These are phyloP conservation scores for Fusarium papillatum DNA, from an alignment of 2,329 filamentous ascomycete species.

Conservation along the genomic window DNA sequence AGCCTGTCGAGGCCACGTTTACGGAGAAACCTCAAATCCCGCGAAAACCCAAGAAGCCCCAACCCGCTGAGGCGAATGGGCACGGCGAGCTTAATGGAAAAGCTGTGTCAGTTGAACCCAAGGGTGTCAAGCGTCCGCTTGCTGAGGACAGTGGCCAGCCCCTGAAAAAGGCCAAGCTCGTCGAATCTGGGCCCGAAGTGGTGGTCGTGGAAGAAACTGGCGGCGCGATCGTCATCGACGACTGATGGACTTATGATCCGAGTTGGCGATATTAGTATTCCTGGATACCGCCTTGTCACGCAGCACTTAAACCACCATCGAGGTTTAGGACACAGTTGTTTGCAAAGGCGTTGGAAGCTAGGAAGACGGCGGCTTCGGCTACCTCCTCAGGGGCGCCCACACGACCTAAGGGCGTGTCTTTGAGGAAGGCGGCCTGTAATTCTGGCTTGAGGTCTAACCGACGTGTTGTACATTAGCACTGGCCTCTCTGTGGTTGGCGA, in stretches of 20 bases:
- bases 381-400: conserved; percentile 80
- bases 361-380: conserved; percentile 85
- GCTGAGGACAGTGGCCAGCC: conserved; percentile 57
- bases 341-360: conserved; percentile 83
- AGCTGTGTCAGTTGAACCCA: conserved; percentile 47
- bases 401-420: conserved; percentile 73
- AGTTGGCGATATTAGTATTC: conserved; percentile 21
- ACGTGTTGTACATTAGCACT: conserved; percentile 56
- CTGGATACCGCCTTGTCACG: conserved; percentile 52
- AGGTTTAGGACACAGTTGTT: conserved; percentile 91
- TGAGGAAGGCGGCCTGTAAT: conserved; percentile 54
- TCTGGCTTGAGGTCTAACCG: conserved; percentile 53
- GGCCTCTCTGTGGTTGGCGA: conserved; percentile 29
- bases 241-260: conserved; percentile 52
- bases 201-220: conserved; percentile 66
- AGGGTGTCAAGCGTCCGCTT: conserved; percentile 61
- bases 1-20: conserved; percentile 65
- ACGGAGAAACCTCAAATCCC: conserved; percentile 64
- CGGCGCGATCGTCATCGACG: conserved; percentile 77
- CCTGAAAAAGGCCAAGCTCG: conserved; percentile 64
- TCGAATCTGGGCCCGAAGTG: conserved; percentile 53
- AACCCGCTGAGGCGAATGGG: conserved; percentile 55
- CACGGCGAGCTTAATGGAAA: conserved; percentile 57
- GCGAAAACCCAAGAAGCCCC: conserved; percentile 62
- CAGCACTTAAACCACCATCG: conserved; percentile 85